Evolutionary conservation across 106 monocot species (phyloP), one percentile per base, ranked within the genome.

Genomic region (Triglochin maritima): DNA sequence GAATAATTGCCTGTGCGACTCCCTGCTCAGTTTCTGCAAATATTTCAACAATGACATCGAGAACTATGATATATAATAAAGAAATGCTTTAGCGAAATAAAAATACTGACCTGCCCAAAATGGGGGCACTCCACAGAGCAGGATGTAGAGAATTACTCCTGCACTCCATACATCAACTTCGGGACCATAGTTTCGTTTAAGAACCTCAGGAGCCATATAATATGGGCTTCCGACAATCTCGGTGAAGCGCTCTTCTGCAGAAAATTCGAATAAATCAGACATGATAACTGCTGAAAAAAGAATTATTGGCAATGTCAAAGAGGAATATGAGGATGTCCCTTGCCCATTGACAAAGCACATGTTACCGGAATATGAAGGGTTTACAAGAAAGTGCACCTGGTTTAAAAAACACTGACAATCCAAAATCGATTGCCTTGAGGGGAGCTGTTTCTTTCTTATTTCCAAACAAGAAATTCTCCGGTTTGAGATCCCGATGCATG

Each of bases 81-180:
- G 9, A 52, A 2, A 8, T 52, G 52, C 52, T 8, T 52, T 29
- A 29, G 29, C 29, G 1, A 29, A 49, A 42, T 3, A 44, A 50
- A 3, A 15, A 17, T 67, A 43, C 67, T 52, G 7, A 75, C 76
- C 76, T 56, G 76, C 76, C 76, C 76, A 76, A 69, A 76, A 76
- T 56, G 76, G 76, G 16, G 76, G 76, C 5, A 76, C 76, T 56
- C 76, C 76, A 62, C 68, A 68, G 55, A 69, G 69, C 50, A 76
- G 76, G 57, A 76, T 76, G 69, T 69, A 76, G 46, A 76, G 76
- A 55, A 76, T 76, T 16, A 76, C 76, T 52, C 76, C 76, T 12
- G 76, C 69, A 76, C 76, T 76, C 76, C 76, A 76, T 46, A 76
- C 76, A 62, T 76, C 76, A 56, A 76, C 61, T 63, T 76, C 76